Percentiles rank a stretch among this genome's conserved stretches.
Evolutionary conservation across 441 rosid genomes (phyloP).

Genomic region (Syzygium malaccense): DNA sequence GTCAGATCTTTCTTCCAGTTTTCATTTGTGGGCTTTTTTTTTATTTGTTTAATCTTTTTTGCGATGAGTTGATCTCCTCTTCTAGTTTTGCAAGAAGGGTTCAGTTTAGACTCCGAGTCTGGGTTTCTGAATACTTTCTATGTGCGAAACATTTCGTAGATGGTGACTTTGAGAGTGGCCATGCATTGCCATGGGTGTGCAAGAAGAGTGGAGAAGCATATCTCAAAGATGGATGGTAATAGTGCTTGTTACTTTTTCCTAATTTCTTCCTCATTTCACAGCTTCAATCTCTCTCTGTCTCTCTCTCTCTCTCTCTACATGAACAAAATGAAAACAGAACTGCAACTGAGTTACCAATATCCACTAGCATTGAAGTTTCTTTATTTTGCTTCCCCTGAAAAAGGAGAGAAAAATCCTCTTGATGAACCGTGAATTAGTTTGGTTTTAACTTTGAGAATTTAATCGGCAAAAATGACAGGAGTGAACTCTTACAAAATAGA

Average conservation of each 20-base stretch:
- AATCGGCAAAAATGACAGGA: constrained; percentile 30
- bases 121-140: not conserved
- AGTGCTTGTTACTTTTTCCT: not conserved
- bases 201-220: constrained; percentile 80
- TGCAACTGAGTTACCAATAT: not conserved
- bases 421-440: not conserved
- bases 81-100: not conserved
- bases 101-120: not conserved
- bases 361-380: not conserved
- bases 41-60: not conserved
- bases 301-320: not conserved
- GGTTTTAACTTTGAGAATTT: not conserved
- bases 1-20: constrained; percentile 13
- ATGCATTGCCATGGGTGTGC: constrained; percentile 94
- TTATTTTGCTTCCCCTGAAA: not conserved
- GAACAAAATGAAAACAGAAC: not conserved
- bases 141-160: constrained; percentile 24
- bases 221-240: constrained; percentile 76
- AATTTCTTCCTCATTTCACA: not conserved
- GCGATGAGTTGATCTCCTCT: not conserved
- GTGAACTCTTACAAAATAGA: constrained; percentile 84
- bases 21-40: not conserved
- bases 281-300: not conserved
- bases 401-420: not conserved
- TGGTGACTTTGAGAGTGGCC: constrained; percentile 80